Conservation (phyloP, 2,329 filamentous ascomycete species). For the Claviceps spartinae region DNA sequence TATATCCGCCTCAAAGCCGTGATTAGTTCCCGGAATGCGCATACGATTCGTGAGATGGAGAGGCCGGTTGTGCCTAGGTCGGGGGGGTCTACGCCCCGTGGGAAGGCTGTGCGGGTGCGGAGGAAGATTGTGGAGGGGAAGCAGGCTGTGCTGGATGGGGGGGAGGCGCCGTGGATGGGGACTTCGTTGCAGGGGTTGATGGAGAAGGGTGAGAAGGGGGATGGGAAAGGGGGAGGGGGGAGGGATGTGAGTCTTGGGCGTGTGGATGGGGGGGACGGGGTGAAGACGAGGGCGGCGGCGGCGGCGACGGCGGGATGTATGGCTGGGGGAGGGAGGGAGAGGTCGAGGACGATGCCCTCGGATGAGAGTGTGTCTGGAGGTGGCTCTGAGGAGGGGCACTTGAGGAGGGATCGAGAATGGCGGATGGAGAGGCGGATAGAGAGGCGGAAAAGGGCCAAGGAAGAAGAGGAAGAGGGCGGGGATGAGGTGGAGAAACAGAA, state of each 20-base stretch:
- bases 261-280: neutral
- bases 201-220: slow-evolving; percentile 18
- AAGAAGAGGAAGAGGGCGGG: neutral
- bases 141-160: slow-evolving; percentile 10
- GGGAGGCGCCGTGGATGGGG: slow-evolving; percentile 13
- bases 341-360: too few relatives aligned
- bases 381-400: neutral
- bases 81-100: slow-evolving; percentile 13
- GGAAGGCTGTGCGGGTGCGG: slow-evolving; percentile 11
- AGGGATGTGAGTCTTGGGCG: slow-evolving; percentile 7
- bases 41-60: slow-evolving; percentile 35
- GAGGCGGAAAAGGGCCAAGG: neutral
- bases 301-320: slow-evolving; percentile 8
- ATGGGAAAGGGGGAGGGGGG: slow-evolving; percentile 15
- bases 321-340: slow-evolving; percentile 3
- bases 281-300: neutral
- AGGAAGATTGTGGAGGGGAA: slow-evolving; percentile 5
- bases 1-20: slow-evolving; percentile 53
- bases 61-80: slow-evolving; percentile 30
- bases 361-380: too few relatives aligned
- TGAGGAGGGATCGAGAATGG: neutral
- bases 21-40: slow-evolving; percentile 40
- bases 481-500: neutral
- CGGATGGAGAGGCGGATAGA: neutral
- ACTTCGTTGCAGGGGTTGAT: slow-evolving; percentile 29